Conservation (phyloP, 2,329 filamentous ascomycete genomes). For the Nemania sp. region DNA sequence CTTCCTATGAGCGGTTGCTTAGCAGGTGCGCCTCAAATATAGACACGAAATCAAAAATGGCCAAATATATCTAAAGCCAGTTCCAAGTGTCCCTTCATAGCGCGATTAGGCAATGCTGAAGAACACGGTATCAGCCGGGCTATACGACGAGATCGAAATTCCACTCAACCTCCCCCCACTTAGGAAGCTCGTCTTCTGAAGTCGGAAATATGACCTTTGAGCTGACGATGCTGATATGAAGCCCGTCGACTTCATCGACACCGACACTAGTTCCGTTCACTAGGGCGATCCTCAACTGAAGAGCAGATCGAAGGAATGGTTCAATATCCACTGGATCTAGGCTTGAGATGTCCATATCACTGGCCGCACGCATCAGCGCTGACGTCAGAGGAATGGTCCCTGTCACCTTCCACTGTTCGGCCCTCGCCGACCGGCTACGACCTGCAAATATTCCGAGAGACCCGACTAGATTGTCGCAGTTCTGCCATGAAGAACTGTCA, state of each 20-base stretch:
- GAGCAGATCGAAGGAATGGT: slow-evolving; percentile 47
- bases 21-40: slow-evolving; percentile 12
- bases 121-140: background rate
- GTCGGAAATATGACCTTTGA: slow-evolving; percentile 44
- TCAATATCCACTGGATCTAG: slow-evolving; percentile 45
- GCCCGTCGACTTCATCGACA: slow-evolving; percentile 39
- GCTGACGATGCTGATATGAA: slow-evolving; percentile 46
- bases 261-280: slow-evolving; percentile 38
- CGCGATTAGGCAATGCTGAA: slow-evolving; percentile 7
- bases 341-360: slow-evolving; percentile 42
- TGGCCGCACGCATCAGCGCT: slow-evolving; percentile 50
- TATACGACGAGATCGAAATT: slow-evolving; percentile 39
- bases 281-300: slow-evolving; percentile 44
- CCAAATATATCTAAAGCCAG: slow-evolving; percentile 21
- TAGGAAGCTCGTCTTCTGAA: slow-evolving; percentile 43
- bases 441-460: slow-evolving; percentile 61
- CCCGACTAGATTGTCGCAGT: slow-evolving; percentile 62
- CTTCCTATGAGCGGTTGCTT: background rate
- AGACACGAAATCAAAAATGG: slow-evolving; percentile 22
- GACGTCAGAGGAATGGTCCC: slow-evolving; percentile 58
- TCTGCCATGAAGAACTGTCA: slow-evolving; percentile 55
- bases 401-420: slow-evolving; percentile 46
- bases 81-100: slow-evolving; percentile 4
- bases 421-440: slow-evolving; percentile 33
- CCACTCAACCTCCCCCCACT: slow-evolving; percentile 42